These are phyloP conservation scores for Aquilaria sinensis DNA, from an alignment of 345 rosid species.

Conservation along the genomic window DNA sequence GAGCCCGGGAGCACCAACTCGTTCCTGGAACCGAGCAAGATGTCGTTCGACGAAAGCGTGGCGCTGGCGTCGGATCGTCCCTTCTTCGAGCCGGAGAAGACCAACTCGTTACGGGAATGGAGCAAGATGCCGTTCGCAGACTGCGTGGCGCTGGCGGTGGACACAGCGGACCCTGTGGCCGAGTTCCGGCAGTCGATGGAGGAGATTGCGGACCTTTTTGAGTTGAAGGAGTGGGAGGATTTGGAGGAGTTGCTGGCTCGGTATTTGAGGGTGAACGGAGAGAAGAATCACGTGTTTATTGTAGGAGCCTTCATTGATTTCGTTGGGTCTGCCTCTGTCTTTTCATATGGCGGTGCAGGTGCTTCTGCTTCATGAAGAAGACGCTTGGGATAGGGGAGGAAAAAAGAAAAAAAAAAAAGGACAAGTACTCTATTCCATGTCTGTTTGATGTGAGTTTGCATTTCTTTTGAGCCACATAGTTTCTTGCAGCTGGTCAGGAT, in stretches of 20 bases:
- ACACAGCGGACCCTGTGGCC: conserved; percentile 20
- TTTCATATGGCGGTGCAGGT: neutral
- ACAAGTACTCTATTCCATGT: neutral
- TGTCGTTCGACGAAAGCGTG: too few relatives aligned
- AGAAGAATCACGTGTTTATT: conserved; percentile 29
- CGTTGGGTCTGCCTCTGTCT: neutral
- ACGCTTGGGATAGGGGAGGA: neutral
- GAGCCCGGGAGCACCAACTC: too few relatives aligned
- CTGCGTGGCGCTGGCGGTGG: conserved; percentile 19
- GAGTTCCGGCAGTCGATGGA: conserved; percentile 32
- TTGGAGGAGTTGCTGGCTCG: conserved; percentile 28
- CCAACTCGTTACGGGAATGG: conserved; percentile 20
- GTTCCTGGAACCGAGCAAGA: too few relatives aligned
- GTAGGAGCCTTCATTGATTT: conserved; percentile 26
- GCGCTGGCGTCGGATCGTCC: too few relatives aligned
- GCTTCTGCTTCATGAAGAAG: conserved; percentile 1
- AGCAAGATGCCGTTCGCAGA: conserved; percentile 12
- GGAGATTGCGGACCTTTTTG: conserved; percentile 31
- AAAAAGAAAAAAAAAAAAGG: neutral
- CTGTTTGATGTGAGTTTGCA: too few relatives aligned
- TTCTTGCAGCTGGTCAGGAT: too few relatives aligned
- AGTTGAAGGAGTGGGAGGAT: conserved; percentile 20
- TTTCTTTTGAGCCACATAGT: too few relatives aligned
- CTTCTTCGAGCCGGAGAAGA: conserved; percentile 17
- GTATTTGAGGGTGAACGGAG: conserved; percentile 22